Conservation (phyloP, 2,329 filamentous ascomycete genomes). For the Dactylellina parvicollis region DNA sequence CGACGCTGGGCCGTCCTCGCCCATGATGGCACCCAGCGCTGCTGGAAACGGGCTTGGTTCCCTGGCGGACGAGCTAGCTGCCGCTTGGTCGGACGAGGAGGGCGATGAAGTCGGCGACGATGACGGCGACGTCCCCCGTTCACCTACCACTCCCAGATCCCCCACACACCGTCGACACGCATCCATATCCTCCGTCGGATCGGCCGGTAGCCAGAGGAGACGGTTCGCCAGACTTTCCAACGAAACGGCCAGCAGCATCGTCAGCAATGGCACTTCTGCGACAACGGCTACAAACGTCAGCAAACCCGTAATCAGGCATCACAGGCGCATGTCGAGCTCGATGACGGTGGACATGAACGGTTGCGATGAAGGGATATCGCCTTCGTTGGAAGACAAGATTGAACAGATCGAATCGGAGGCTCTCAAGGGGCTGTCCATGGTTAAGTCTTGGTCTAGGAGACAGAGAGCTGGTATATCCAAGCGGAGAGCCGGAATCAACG, state of each 20-base stretch:
- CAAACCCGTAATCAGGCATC: conserved; percentile 46
- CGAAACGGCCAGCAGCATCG: conserved; percentile 47
- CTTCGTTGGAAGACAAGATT: conserved; percentile 74
- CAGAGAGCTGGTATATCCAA: conserved; percentile 55
- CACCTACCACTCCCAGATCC: conserved; percentile 42
- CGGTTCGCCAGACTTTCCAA: conserved; percentile 50
- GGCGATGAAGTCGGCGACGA: conserved; percentile 42
- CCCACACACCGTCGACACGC: conserved; percentile 46
- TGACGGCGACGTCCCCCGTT: conserved; percentile 43
- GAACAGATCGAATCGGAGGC: conserved; percentile 72
- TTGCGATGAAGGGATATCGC: conserved; percentile 66
- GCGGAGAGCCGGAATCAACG: conserved; percentile 73
- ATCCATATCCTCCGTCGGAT: conserved; percentile 49
- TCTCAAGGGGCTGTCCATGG: conserved; percentile 50
- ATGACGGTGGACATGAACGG: conserved; percentile 56
- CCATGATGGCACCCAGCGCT: conserved; percentile 29
- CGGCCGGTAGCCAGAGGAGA: conserved; percentile 42
- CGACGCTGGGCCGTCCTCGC: conserved; percentile 46
- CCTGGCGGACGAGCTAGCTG: conserved; percentile 81
- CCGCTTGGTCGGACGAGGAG: conserved; percentile 71
- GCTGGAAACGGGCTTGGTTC: conserved; percentile 71
- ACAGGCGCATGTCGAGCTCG: conserved; percentile 46
- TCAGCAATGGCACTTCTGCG: conserved; percentile 47
- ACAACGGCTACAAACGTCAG: conserved; percentile 34
- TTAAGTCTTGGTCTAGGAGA: conserved; percentile 50